A percentile compares a stretch with the other conserved stretches of the same genome.
Conservation (phyloP, 306 rosid species). For the Morella rubra region DNA sequence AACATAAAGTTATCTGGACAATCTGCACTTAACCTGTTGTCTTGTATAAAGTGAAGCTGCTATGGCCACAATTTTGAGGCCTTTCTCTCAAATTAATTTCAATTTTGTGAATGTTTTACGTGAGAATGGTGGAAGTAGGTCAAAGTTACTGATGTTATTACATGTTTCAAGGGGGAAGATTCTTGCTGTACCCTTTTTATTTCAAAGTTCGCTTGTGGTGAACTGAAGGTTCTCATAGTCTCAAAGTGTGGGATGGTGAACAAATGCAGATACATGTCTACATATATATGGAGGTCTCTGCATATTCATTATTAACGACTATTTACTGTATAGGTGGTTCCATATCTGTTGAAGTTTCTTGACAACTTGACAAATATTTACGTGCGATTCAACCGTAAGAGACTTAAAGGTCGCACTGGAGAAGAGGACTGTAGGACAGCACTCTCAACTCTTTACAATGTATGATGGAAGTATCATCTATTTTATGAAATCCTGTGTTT, state of each 20-base stretch:
- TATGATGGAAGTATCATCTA: slow-evolving; percentile 27
- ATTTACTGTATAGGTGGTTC: slow-evolving; percentile 71
- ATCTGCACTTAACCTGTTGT: background rate
- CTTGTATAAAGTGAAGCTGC: background rate
- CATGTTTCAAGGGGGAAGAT: background rate
- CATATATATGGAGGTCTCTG: background rate
- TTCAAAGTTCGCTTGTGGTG: background rate
- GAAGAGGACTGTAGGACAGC: slow-evolving; percentile 93
- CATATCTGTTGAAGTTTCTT: slow-evolving; percentile 89
- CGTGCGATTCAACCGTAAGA: slow-evolving; percentile 95
- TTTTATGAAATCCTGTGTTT: background rate
- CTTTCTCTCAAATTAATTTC: background rate
- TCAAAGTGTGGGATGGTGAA: background rate
- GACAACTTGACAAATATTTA: slow-evolving; percentile 94
- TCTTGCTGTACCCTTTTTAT: background rate
- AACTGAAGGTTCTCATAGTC: background rate
- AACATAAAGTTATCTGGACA: no score
- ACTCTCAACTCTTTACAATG: slow-evolving; percentile 78
- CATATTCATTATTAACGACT: slow-evolving; percentile 7
- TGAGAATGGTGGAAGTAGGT: background rate
- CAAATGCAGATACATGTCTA: background rate
- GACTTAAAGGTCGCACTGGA: slow-evolving; percentile 97
- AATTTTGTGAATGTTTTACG: background rate
- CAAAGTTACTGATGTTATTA: background rate
- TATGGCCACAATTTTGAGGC: background rate